Evolutionary conservation across 1,284 basidiomycete genomes (phyloP), one percentile per base, ranked within the genome.

Genomic region (Papiliotrema nemorosa): DNA sequence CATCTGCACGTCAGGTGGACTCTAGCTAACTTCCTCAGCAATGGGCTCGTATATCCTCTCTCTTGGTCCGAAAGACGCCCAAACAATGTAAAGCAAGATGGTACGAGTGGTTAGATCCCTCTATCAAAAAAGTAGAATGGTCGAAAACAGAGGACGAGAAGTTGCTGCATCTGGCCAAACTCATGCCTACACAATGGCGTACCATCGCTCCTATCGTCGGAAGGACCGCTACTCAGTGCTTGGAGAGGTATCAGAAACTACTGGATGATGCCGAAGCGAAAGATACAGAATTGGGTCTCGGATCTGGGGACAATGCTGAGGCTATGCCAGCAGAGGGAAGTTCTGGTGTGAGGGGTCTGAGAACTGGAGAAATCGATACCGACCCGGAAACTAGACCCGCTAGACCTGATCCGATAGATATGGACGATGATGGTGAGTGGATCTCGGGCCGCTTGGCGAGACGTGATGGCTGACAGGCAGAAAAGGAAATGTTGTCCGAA

Each of bases 131-230:
- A 80, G 97, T 94, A 33, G 96, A 98, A 74, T 97, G 92, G 92
- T 93, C 90, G 41, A 96, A 96, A 89, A 89, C 84, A 36, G 96
- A 99, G 77, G 96, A 99, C 75, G 96, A 98, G 77, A 99, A 98
- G 76, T 82, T 99, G 2, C 80, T 99, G 9, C 94, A 98, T 72
- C 83, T 98, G 12, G 96, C 96, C 39, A 98, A 97, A 77, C 80
- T 98, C 48, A 98, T 98, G 93, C 96, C 96, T 0, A 98, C 96
- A 0, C 96, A 99, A 80, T 99, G 96, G 96, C 86, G 96, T 21
- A 97, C 96, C 24, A 97, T 99, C 66, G 94, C 96, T 6, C 96
- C 96, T 44, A 94, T 97, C 58, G 96, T 99, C 48, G 96, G 96
- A 22, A 83, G 96, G n/a, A 98, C 96, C 0, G 96, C 96, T 1